Evolutionary conservation across 352 stramenopile genomes (phyloP).

Genomic region (Pythium oligandrum): DNA sequence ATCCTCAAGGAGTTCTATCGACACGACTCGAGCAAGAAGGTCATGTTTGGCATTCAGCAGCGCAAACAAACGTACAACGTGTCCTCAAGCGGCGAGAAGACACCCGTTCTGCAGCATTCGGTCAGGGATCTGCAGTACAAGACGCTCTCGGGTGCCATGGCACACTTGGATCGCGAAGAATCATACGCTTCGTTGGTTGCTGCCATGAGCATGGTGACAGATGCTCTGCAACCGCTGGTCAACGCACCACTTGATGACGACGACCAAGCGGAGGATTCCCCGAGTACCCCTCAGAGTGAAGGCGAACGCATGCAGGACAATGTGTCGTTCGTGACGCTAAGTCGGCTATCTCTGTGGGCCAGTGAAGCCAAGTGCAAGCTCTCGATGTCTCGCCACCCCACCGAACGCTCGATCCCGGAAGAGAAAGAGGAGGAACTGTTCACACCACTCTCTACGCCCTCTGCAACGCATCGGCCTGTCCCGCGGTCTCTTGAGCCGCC

Average conservation of each 20-base stretch:
- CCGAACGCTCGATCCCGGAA: neutral
- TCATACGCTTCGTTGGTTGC: conserved; percentile 53
- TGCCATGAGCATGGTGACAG: conserved; percentile 29
- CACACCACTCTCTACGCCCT: neutral
- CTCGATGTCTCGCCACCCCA: neutral
- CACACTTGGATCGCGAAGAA: conserved; percentile 42
- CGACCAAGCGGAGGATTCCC: conserved; percentile 18
- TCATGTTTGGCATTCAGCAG: conserved; percentile 38
- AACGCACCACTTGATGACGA: conserved; percentile 22
- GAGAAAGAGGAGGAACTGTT: neutral
- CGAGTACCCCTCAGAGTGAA: conserved; percentile 5
- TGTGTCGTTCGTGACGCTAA: conserved; percentile 60
- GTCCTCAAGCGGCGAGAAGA: neutral
- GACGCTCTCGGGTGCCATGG: conserved; percentile 16
- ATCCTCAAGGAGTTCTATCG: conserved; percentile 67
- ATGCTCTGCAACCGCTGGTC: conserved; percentile 5
- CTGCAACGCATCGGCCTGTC: neutral
- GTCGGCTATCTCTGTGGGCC: conserved; percentile 50
- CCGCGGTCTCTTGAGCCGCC: neutral
- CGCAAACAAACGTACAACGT: conserved; percentile 29
- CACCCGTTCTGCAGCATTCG: neutral
- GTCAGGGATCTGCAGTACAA: conserved; percentile 15
- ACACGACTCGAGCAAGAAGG: conserved; percentile 48
- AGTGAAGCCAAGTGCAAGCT: conserved; percentile 53
- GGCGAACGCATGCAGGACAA: conserved; percentile 36